These are phyloP conservation scores for Sicyos baderoa DNA, from an alignment of 306 rosid genomes.

Conservation along the genomic window DNA sequence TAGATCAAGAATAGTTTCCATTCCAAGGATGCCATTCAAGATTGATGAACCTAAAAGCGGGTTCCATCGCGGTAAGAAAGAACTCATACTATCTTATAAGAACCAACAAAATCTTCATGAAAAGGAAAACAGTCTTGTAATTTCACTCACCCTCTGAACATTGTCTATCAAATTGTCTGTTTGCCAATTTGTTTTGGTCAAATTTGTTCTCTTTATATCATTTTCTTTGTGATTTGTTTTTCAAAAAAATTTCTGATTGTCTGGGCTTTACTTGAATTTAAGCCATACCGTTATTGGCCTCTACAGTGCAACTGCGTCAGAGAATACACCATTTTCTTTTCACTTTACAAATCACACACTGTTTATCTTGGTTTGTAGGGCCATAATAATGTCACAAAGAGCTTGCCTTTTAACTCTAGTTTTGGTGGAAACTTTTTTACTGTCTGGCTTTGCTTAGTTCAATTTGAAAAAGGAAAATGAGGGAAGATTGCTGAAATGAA, in stretches of 20 bases:
- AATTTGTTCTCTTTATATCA: background rate
- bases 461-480: background rate
- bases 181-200: constrained; percentile 11
- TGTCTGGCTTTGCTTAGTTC: background rate
- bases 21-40: no score
- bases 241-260: background rate
- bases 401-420: background rate
- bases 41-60: no score
- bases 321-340: background rate
- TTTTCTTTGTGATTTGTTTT: background rate
- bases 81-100: no score
- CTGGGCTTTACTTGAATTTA: constrained; percentile 14
- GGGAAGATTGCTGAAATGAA: background rate
- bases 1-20: no score
- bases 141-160: background rate
- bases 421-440: constrained; percentile 2
- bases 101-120: background rate
- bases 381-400: background rate
- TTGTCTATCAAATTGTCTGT: constrained; percentile 3
- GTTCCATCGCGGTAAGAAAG: no score
- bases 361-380: background rate
- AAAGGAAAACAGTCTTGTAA: background rate
- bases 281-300: constrained; percentile 10
- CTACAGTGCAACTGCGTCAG: constrained; percentile 8
- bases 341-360: background rate